These are phyloP conservation scores for Arachnomyces sp. DNA, from an alignment of 2,329 filamentous ascomycete species.

Conservation along the genomic window DNA sequence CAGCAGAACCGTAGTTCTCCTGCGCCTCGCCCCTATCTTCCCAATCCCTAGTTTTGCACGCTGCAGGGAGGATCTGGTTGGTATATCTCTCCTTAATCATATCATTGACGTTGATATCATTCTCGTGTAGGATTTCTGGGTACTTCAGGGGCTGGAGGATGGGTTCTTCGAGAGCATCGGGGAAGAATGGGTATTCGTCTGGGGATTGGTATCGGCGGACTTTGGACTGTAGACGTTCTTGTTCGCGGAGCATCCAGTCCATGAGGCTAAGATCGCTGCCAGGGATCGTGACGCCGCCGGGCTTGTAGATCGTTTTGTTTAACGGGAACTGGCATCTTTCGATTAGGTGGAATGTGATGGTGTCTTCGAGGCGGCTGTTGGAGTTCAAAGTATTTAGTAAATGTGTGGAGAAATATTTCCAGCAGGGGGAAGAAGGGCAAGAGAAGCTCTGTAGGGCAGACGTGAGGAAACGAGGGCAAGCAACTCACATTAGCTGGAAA, in stretches of 20 bases:
- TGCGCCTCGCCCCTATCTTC: conserved; percentile 74
- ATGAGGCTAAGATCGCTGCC: conserved; percentile 69
- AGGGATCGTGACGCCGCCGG: conserved; percentile 73
- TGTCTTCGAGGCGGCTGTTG: conserved; percentile 84
- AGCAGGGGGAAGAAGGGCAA: conserved; percentile 9
- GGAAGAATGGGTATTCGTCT: conserved; percentile 97
- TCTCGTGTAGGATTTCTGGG: conserved; percentile 76
- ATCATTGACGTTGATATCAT: conserved; percentile 83
- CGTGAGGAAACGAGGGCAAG: too few species aligned
- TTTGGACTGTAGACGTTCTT: conserved; percentile 83
- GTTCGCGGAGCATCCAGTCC: conserved; percentile 87
- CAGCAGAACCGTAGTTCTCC: conserved; percentile 92
- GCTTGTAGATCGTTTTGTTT: conserved; percentile 77
- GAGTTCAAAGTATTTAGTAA: conserved; percentile 2
- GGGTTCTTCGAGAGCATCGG: conserved; percentile 65
- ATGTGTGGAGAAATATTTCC: conserved; percentile 7
- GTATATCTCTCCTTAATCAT: conserved; percentile 83
- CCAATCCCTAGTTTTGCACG: conserved; percentile 64
- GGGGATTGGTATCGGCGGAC: conserved; percentile 93
- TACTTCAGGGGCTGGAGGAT: conserved; percentile 86
- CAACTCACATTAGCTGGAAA: conserved; percentile 80
- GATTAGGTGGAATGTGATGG: conserved; percentile 93
- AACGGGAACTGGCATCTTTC: conserved; percentile 96
- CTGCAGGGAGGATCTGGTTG: conserved; percentile 70
- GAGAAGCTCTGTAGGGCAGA: too few species aligned